A percentile compares a stretch with the other conserved stretches of the same genome.
phyloP scores from a whole-genome alignment of 306 rosid species.

The apple (Malus domestica) region ASM211411v1 NC_041803.1:10220001-10220500 shows the following conservation, averaged over 20 bases:
- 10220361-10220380: not conserved
- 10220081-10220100: too few species aligned
- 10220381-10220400: not conserved
- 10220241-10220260: too few species aligned
- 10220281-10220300: not conserved
- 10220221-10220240: not conserved
- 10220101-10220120: too few species aligned
- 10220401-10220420: not conserved
- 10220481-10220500: not conserved
- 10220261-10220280: not conserved
- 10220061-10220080: too few species aligned
- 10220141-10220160: too few species aligned
- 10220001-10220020: too few species aligned
- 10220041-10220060: too few species aligned
- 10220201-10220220: not conserved
- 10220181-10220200: not conserved
- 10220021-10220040: too few species aligned
- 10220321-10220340: not conserved
- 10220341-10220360: not conserved
- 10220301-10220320: not conserved
- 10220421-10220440: not conserved
- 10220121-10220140: too few species aligned
- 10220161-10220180: not conserved
- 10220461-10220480: not conserved
- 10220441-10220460: not conserved